Evolutionary conservation across 73 alveolate species (phyloP), one percentile per base, ranked within the genome.

Genomic region (Paramecium tetraurelia): DNA sequence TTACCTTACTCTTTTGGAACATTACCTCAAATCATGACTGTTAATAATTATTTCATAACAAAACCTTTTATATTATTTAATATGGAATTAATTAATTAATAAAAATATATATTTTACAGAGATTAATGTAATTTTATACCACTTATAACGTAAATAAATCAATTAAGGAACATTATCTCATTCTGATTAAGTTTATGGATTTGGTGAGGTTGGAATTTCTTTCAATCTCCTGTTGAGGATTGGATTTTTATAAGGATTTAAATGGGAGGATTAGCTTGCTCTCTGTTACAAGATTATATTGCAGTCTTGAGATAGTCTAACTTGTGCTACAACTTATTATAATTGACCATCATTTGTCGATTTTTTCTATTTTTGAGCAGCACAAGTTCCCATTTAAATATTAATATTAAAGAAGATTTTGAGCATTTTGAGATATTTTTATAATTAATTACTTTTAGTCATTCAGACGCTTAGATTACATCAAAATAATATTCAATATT

Each of bases 221-320:
- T 63, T 63, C 12, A 63, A 31, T 31, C 84, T 27, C 31, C 84
- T 63, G 14, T 41, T 63, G 12, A 63, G 84, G 2, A 63, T 63
- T 63, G 84, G 84, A 63, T 63, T 63, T 7, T 63, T 63, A 33
- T 22, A 63, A 63, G 84, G 84, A 63, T 63, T 63, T 27, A 63
- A 33, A 63, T 63, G 41, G 3, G 84, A 63, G 27, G 84, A 63
- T 63, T 63, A 27, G 11, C 84, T 33, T 3, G 84, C 84, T 33
- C 84, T 63, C 27, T 31, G 29, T 20, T 63, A 2, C 12, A 63
- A 63, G 46, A 63, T 63, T 14, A 14, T 7, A 31, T 7, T 33
- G 14, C 84, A 63, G 9, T 63, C 84, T 63, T 33, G 14, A 5
- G 84, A 63, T 31, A 63, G 84, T 27, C 84, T 27, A 63, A 63